phyloP scores from a whole-genome alignment of 2,329 filamentous ascomycete species.

The Dendryphion nanum region DNA sequence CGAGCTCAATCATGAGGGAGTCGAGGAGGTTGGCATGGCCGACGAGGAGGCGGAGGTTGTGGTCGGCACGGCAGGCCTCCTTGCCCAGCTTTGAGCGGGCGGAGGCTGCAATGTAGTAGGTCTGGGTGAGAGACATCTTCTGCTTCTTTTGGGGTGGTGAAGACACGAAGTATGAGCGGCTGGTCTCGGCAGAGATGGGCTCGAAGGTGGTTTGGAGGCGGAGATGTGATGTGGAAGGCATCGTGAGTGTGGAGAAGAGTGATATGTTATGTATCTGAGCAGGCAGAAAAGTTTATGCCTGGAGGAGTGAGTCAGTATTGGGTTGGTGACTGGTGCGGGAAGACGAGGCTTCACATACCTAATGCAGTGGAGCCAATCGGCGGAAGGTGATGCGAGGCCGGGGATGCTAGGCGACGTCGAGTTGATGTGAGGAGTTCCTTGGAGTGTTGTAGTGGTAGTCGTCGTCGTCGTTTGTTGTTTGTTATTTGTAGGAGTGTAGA shows the following conservation, averaged over 20 bases:
- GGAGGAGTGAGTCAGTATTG: constrained; percentile 53
- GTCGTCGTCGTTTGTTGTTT: no score
- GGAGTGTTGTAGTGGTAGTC: no score
- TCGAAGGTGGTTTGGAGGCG: constrained; percentile 48
- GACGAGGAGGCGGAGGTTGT: constrained; percentile 92
- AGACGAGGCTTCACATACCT: constrained; percentile 31
- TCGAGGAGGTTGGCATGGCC: constrained; percentile 98
- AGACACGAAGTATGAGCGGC: constrained; percentile 43
- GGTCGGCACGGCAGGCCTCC: constrained; percentile 86
- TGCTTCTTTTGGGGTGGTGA: constrained; percentile 58
- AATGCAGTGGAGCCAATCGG: constrained; percentile 30
- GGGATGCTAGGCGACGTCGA: no score
- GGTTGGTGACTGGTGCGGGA: constrained; percentile 26
- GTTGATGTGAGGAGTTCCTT: no score
- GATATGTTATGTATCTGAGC: constrained; percentile 12
- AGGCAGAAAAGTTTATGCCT: constrained; percentile 33
- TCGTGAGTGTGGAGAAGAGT: no score
- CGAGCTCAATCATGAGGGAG: constrained; percentile 85
- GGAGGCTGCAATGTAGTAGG: constrained; percentile 97
- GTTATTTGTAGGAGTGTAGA: no score
- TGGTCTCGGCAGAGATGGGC: constrained; percentile 45
- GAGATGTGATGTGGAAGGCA: constrained; percentile 50
- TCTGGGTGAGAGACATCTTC: constrained; percentile 97
- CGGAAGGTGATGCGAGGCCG: constrained; percentile 34
- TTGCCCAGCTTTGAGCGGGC: constrained; percentile 92